These are phyloP conservation scores for Amphibolis antarctica DNA, from an alignment of 106 monocot species.

Conservation along the genomic window DNA sequence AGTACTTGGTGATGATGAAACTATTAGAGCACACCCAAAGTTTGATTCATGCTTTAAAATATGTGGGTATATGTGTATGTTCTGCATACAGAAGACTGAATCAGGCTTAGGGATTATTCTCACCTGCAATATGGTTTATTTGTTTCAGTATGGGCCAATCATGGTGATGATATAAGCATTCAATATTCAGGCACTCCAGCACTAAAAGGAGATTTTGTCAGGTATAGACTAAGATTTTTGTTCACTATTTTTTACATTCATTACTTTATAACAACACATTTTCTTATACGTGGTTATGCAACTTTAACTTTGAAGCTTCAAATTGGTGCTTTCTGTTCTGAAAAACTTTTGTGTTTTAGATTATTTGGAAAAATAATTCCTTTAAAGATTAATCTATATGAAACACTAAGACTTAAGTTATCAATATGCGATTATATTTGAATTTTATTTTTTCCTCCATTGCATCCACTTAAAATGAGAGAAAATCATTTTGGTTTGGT, in stretches of 20 bases:
- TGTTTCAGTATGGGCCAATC: constrained; percentile 92
- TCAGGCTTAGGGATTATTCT: neutral
- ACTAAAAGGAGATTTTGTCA: constrained; percentile 95
- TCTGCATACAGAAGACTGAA: neutral
- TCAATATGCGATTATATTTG: too few relatives aligned
- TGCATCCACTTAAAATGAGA: too few relatives aligned
- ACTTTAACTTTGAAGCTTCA: neutral
- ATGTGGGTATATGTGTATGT: constrained; percentile 35
- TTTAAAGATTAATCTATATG: neutral
- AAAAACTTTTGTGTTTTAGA: neutral
- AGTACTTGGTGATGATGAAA: constrained; percentile 40
- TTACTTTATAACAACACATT: too few relatives aligned
- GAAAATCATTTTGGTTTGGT: too few relatives aligned
- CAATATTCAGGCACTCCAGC: constrained; percentile 98
- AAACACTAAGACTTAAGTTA: too few relatives aligned
- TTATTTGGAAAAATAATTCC: neutral
- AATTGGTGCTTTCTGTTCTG: neutral
- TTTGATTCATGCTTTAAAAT: constrained; percentile 84
- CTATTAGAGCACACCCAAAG: constrained; percentile 38
- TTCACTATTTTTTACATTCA: neutral
- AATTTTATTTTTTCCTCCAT: neutral
- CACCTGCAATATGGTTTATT: neutral
- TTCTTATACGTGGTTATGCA: neutral
- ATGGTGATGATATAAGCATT: constrained; percentile 98
- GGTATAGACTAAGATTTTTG: constrained; percentile 23